Evolutionary conservation across 2,329 filamentous ascomycete genomes (phyloP), one percentile per base, ranked within the genome.

Genomic region (Ophiostoma perfectum): DNA sequence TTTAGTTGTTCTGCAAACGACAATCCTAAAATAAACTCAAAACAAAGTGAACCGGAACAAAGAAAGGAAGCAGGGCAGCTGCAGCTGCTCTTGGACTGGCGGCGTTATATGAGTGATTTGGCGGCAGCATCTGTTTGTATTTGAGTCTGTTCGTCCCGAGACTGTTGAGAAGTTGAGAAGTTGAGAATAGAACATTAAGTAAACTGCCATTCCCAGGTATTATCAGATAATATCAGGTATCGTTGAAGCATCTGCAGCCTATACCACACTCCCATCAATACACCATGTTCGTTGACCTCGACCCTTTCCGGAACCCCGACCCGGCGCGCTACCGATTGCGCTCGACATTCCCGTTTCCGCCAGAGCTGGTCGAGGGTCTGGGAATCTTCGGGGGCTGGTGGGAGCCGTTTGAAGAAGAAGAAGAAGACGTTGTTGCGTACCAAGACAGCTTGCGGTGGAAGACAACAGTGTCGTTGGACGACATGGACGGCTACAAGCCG

Each of bases 401-500:
- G 71, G 64, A 68, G 49, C 72, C 72, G 9, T 52, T 66, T 11
- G 55, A 68, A 2, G 65, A 63, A 16, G 42, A 49, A 5, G 18
- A 49, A 7, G 36, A 36, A 18, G n/a, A 16, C 36, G 52, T 44
- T 44, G 18, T 11, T 8, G 18, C 11, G 14, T 36, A 12, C 41
- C 7, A 27, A 2, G 14, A 27, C 9, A 41, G 36, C n/a, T 27
- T 60, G 4, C 2, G 6, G 8, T 27, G 27, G 55, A 18, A 39
- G 45, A 60, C 67, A 12, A 47, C 68, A 18, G 55, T 65, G 2
- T 39, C 71, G 8, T 44, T 47, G 12, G 41, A 11, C 16, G 69
- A 71, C 52, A 68, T 74, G 3, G 44, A 47, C 2, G 65, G 60
- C 18, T 71, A 71, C 68, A 18, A 8, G n/a, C 76, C 76, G 9